Evolutionary conservation across 169 alveolate species (phyloP).

Genomic region (Eimeria brunetti): DNA sequence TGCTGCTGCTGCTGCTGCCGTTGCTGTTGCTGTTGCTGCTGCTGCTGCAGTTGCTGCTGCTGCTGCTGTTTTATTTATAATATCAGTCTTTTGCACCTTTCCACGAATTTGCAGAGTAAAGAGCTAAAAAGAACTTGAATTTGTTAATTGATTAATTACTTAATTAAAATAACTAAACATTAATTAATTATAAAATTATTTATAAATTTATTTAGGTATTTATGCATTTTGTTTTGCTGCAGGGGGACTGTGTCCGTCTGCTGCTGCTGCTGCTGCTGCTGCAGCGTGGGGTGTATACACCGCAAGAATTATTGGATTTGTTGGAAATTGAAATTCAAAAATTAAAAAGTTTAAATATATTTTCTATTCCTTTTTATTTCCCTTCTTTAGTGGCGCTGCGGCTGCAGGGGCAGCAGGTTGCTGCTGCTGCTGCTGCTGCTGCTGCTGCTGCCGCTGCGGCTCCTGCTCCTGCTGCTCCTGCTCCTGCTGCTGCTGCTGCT

Average conservation of each 20-base stretch:
- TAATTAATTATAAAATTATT: not conserved
- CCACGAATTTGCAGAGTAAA: too few relatives aligned
- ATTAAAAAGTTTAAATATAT: not conserved
- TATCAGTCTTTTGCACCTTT: not conserved
- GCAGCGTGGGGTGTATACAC: constrained; percentile 35
- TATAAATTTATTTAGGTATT: not conserved
- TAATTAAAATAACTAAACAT: too few relatives aligned
- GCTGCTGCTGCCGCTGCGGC: not conserved
- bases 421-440: not conserved
- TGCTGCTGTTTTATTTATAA: too few relatives aligned
- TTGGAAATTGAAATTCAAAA: not conserved
- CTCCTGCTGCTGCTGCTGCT: too few relatives aligned
- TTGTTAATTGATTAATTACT: too few relatives aligned
- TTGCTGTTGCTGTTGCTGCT: not conserved
- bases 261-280: not conserved
- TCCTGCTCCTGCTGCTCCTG: too few relatives aligned
- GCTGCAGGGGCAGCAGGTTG: constrained; percentile 22
- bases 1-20: not conserved
- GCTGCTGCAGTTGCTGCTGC: too few relatives aligned
- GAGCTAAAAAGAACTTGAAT: too few relatives aligned
- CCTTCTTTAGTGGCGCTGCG: constrained; percentile 49
- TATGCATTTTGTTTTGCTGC: not conserved
- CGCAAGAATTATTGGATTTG: constrained; percentile 24
- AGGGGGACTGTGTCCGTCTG: not conserved
- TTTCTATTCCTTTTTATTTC: not conserved